Evolutionary conservation across 371 early-diverging fungal genomes (phyloP).

Genomic region (Apophysomyces elegans): DNA sequence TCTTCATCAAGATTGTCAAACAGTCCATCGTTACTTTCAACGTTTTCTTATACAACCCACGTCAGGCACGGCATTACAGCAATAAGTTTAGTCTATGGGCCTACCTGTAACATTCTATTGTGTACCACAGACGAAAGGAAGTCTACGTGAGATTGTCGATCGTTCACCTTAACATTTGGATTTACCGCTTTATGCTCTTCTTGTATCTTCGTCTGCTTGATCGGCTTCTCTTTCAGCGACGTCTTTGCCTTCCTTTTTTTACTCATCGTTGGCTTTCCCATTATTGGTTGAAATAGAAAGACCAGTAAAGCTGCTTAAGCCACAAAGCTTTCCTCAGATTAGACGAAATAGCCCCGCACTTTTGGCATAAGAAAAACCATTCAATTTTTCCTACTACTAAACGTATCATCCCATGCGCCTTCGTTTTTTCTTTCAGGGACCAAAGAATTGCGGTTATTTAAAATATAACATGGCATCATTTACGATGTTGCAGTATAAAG

Average conservation of each 20-base stretch:
- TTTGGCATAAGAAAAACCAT: no score
- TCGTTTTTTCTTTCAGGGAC: no score
- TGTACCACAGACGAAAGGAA: not conserved
- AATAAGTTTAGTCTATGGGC: not conserved
- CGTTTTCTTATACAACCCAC: not conserved
- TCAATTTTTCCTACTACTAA: no score
- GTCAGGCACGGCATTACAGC: not conserved
- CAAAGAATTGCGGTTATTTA: no score
- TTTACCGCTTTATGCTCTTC: not conserved
- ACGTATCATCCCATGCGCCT: no score
- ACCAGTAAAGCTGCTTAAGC: not conserved
- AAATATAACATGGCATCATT: no score
- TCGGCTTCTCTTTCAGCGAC: not conserved
- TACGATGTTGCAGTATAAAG: no score
- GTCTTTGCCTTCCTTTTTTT: not conserved
- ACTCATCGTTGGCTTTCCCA: not conserved
- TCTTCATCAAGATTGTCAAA: constrained; percentile 50
- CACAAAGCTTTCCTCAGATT: not conserved
- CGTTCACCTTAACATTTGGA: not conserved
- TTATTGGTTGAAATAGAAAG: not conserved
- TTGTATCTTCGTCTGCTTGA: not conserved
- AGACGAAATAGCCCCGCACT: no score
- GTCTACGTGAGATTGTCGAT: not conserved
- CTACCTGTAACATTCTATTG: not conserved
- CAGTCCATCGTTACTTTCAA: constrained; percentile 27